Evolutionary conservation across 257 asterid genomes (phyloP).

Genomic region (Solanum medicagineum): DNA sequence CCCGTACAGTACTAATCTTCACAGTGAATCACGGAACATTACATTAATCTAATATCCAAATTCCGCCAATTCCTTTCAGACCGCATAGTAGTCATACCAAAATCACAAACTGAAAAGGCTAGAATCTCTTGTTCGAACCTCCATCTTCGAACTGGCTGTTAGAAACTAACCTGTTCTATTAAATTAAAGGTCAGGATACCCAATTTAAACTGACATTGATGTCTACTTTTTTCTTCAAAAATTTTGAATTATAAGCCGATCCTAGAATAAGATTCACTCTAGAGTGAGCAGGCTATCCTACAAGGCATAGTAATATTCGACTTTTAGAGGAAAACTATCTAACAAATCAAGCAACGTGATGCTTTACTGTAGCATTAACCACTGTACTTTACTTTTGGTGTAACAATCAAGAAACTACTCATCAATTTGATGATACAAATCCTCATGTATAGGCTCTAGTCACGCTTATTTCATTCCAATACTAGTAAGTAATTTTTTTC

Average conservation of each 20-base stretch:
- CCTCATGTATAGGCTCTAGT: background rate
- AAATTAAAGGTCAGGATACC: background rate
- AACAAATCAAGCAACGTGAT: background rate
- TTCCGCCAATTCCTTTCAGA: background rate
- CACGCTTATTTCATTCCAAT: background rate
- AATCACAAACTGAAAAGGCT: background rate
- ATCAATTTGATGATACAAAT: background rate
- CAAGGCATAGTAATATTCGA: background rate
- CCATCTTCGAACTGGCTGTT: background rate
- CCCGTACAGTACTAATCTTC: background rate
- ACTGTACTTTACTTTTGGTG: background rate
- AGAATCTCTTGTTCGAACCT: background rate
- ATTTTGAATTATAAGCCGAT: background rate
- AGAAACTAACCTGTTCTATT: background rate
- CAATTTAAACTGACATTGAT: background rate
- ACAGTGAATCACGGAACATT: background rate
- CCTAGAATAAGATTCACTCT: background rate
- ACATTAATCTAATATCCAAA: background rate
- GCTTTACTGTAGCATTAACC: background rate
- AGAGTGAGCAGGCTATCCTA: background rate
- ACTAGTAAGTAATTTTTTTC: background rate
- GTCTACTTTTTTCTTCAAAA: background rate
- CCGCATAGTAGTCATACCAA: background rate
- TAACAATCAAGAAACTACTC: background rate
- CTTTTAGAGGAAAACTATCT: background rate